phyloP scores from a whole-genome alignment of 148 eudicot species.

The Hydrangea macrophylla region DNA sequence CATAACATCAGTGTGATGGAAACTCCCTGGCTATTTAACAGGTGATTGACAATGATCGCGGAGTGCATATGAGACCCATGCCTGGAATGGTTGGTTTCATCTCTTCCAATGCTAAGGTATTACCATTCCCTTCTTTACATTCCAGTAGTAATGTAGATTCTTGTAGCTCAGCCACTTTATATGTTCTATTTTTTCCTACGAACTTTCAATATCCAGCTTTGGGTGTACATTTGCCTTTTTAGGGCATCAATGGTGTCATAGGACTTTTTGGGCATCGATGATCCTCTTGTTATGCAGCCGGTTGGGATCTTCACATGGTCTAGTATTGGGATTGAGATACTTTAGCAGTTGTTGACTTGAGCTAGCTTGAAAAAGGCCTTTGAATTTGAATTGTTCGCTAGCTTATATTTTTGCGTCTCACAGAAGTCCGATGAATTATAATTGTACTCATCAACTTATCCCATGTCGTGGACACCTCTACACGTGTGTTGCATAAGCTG shows the following conservation, averaged over 20 bases:
- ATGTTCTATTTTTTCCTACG: neutral
- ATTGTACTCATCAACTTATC: no score
- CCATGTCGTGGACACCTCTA: no score
- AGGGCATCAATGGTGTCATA: neutral
- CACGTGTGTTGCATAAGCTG: no score
- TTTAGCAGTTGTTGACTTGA: no score
- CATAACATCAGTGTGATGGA: neutral
- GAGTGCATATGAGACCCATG: constrained; percentile 95
- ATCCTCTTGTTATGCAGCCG: neutral
- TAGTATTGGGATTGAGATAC: no score
- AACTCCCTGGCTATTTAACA: constrained; percentile 20
- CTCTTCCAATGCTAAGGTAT: constrained; percentile 68
- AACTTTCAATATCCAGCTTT: constrained; percentile 4
- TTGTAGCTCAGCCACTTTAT: neutral
- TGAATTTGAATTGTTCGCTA: no score
- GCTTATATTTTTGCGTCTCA: no score
- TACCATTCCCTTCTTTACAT: neutral
- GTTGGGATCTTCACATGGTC: no score
- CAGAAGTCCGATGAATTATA: no score
- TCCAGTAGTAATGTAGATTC: neutral
- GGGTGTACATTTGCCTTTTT: constrained; percentile 5
- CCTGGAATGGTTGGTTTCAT: constrained; percentile 89
- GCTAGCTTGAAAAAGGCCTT: no score
- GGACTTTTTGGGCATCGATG: neutral
- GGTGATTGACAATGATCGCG: constrained; percentile 94